phyloP scores from a whole-genome alignment of 108 stramenopile species.

The Skeletonema costatum region DNA sequence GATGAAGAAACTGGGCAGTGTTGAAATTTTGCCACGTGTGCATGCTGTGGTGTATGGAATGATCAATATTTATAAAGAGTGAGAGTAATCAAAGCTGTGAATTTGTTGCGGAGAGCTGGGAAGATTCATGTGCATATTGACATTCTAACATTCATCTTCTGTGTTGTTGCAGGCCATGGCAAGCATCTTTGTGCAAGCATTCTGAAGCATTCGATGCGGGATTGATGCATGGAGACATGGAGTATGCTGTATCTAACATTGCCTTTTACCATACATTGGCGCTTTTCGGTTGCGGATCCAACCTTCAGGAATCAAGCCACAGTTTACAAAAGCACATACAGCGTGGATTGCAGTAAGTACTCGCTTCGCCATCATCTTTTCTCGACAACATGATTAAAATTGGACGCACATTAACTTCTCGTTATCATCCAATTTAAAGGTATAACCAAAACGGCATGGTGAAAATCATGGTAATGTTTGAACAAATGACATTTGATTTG shows the following conservation, averaged over 20 bases:
- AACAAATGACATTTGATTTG: background rate
- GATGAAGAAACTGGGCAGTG: constrained; percentile 8
- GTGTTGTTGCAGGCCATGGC: background rate
- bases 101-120: no score
- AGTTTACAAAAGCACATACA: background rate
- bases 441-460: background rate
- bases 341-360: background rate
- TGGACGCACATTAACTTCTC: background rate
- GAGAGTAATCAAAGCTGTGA: background rate
- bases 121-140: no score
- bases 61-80: background rate
- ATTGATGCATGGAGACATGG: constrained; percentile 15
- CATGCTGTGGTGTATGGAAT: background rate
- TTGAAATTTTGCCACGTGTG: background rate
- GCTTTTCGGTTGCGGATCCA: constrained; percentile 26
- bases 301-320: background rate
- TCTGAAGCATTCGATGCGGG: constrained; percentile 24
- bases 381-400: background rate
- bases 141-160: background rate
- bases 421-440: background rate
- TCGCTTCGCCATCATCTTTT: no score
- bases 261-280: constrained; percentile 6
- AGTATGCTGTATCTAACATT: constrained; percentile 20
- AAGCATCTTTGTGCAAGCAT: constrained; percentile 25
- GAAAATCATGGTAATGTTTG: background rate